Conservation (phyloP, 768 basidiomycete genomes). For the Hemileccinum rubropunctum region DNA sequence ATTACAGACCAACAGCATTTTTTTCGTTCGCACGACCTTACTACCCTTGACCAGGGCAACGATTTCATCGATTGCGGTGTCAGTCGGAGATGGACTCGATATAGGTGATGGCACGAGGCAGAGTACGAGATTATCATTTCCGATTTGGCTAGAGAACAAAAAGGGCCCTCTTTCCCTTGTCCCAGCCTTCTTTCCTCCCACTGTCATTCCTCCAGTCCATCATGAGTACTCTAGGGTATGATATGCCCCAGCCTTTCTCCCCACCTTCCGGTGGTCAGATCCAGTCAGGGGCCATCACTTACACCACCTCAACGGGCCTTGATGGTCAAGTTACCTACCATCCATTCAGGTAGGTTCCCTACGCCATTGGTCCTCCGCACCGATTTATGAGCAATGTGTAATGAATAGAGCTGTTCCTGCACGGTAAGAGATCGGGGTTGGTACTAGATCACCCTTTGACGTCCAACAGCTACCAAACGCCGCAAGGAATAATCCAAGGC, state of each 20-base stretch:
- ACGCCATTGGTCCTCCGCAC: conserved; percentile 1
- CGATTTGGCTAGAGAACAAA: conserved; percentile 17
- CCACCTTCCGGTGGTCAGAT: conserved; percentile 42
- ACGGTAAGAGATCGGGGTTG: conserved; percentile 46
- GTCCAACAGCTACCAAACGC: conserved; percentile 62
- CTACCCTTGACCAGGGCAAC: not conserved
- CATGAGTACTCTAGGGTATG: conserved; percentile 24
- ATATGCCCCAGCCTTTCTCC: conserved; percentile 30
- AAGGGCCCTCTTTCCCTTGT: conserved; percentile 6
- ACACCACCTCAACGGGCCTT: conserved; percentile 59
- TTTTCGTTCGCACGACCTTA: too few relatives aligned
- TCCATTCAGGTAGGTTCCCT: conserved; percentile 61
- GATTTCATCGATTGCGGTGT: conserved; percentile 3
- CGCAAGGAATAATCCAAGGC: conserved; percentile 63
- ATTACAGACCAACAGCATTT: too few relatives aligned
- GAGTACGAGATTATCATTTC: conserved; percentile 15
- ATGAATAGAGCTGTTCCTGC: conserved; percentile 63
- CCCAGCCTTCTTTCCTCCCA: conserved; percentile 12
- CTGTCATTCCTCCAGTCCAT: conserved; percentile 10
- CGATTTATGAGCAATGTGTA: conserved; percentile 15
- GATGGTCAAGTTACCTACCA: conserved; percentile 69
- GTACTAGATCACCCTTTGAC: conserved; percentile 6
- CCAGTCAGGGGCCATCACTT: conserved; percentile 66
- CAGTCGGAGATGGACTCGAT: conserved; percentile 33
- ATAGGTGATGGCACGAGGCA: conserved; percentile 31